These are phyloP conservation scores for Asterochloris sp. DNA, from an alignment of 139 green algal species.

Conservation along the genomic window DNA sequence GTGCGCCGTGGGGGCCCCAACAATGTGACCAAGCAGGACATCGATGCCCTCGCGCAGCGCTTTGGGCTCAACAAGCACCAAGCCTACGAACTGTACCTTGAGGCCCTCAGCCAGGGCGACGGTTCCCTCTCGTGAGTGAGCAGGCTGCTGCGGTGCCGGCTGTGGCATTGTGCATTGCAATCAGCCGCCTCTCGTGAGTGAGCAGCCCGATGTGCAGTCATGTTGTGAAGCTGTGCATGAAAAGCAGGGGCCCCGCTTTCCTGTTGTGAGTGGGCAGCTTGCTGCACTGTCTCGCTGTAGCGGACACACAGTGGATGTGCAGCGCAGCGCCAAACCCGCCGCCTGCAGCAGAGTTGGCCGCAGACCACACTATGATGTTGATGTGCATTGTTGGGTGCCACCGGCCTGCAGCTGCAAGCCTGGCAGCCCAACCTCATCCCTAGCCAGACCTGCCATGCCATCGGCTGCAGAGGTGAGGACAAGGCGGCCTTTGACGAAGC, in stretches of 20 bases:
- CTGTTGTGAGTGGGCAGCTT: not conserved
- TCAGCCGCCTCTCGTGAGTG: not conserved
- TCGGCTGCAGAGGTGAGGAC: conserved; percentile 63
- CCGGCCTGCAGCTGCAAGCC: too few species aligned
- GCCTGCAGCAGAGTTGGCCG: too few species aligned
- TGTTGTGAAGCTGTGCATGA: not conserved
- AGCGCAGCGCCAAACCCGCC: too few species aligned
- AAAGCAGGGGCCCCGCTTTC: too few species aligned
- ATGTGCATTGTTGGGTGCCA: too few species aligned
- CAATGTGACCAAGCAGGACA: conserved; percentile 44
- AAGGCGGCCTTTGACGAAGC: conserved; percentile 87
- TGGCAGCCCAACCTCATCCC: too few species aligned
- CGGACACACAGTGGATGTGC: too few species aligned
- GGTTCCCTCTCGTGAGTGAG: conserved; percentile 55
- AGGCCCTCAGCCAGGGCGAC: conserved; percentile 67
- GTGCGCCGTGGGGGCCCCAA: conserved; percentile 53
- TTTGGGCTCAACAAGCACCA: conserved; percentile 76
- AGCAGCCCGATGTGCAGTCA: not conserved
- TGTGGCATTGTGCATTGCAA: not conserved
- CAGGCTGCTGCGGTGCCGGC: not conserved
- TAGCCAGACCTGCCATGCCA: too few species aligned
- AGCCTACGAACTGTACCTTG: conserved; percentile 85
- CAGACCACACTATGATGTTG: too few species aligned
- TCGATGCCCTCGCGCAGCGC: conserved; percentile 57
- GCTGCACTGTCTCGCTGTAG: not conserved